A percentile compares a stretch with the other conserved stretches of the same genome.
Conservation (phyloP, 2,329 filamentous ascomycete species). For the Cercospora zeina region DNA sequence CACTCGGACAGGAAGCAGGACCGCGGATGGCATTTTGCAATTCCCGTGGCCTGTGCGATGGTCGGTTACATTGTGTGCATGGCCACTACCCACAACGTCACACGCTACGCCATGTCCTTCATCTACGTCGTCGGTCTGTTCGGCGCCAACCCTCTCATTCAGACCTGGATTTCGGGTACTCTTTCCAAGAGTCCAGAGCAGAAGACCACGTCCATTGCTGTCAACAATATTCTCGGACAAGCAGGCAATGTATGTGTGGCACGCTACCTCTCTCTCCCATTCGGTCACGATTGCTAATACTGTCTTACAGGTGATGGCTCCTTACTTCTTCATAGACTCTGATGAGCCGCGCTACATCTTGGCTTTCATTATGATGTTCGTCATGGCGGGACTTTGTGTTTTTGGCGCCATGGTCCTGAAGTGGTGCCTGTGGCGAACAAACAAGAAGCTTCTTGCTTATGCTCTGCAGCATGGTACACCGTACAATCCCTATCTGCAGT, state of each 20-base stretch:
- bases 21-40: constrained; percentile 58
- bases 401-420: neutral
- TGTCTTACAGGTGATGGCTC: neutral
- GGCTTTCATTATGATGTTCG: neutral
- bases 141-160: neutral
- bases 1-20: constrained; percentile 51
- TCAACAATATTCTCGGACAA: neutral
- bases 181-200: neutral
- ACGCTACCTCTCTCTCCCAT: neutral
- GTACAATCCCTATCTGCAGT: neutral
- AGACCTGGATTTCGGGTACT: neutral
- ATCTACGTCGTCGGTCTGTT: constrained; percentile 38
- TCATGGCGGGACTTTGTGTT: neutral
- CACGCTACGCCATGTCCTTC: constrained; percentile 63
- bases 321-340: neutral
- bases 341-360: constrained; percentile 1
- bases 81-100: constrained; percentile 52
- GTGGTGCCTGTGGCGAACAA: neutral
- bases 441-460: neutral
- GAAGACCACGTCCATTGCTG: neutral
- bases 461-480: neutral
- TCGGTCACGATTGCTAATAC: neutral
- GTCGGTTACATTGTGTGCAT: constrained; percentile 59
- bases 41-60: constrained; percentile 58
- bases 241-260: neutral